Evolutionary conservation across 2,329 filamentous ascomycete genomes (phyloP).

Genomic region (Aspergillus ustus): DNA sequence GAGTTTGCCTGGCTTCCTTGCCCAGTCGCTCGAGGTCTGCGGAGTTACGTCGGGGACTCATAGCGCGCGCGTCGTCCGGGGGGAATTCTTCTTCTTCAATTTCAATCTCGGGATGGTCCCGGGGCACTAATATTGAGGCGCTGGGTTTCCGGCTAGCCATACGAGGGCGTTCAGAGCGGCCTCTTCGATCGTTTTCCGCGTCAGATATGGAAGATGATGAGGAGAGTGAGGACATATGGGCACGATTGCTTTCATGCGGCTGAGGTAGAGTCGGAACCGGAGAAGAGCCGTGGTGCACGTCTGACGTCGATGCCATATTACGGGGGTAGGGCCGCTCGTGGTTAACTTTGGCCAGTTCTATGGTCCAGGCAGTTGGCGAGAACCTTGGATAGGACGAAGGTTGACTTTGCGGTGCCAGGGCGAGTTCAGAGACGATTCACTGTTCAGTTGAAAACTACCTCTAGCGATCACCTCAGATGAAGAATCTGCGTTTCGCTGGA

Average conservation of each 20-base stretch:
- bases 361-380: conserved; percentile 8
- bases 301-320: conserved; percentile 42
- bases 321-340: conserved; percentile 14
- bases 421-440: conserved; percentile 5
- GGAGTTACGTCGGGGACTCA: conserved; percentile 90
- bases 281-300: conserved; percentile 43
- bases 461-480: conserved; percentile 44
- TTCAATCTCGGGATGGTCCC: conserved; percentile 74
- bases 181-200: conserved; percentile 48
- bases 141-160: conserved; percentile 77
- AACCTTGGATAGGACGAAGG: background rate
- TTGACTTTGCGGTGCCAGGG: background rate
- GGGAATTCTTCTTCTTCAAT: conserved; percentile 76
- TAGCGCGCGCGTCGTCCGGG: conserved; percentile 85
- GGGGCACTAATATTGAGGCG: conserved; percentile 79
- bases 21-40: conserved; percentile 89
- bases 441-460: conserved; percentile 35
- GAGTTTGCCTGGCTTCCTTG: conserved; percentile 72
- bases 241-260: conserved; percentile 44
- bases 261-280: conserved; percentile 46
- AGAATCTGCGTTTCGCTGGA: conserved; percentile 44
- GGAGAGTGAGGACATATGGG: conserved; percentile 46
- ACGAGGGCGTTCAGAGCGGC: conserved; percentile 63
- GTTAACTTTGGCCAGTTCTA: conserved; percentile 17
- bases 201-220: conserved; percentile 56